Percentiles rank a stretch among this genome's conserved stretches.
These are phyloP conservation scores for Cardamine occulta DNA, from an alignment of 345 rosid genomes.

Conservation along the genomic window DNA sequence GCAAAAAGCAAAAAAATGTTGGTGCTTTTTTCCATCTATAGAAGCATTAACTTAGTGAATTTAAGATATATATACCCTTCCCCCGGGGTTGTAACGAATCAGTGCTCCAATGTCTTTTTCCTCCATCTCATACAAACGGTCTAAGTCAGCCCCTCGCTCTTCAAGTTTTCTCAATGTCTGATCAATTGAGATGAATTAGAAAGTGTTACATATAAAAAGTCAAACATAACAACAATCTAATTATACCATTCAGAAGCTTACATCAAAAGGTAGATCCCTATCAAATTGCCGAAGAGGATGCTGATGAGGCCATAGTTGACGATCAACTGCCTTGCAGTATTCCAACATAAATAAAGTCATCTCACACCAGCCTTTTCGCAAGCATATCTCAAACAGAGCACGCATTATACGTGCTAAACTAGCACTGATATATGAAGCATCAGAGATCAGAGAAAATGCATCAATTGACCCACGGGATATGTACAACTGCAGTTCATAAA, in stretches of 20 bases:
- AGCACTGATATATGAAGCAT: constrained; percentile 97
- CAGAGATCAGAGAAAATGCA: constrained; percentile 89
- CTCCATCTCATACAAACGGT: constrained; percentile 86
- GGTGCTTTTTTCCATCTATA: constrained; percentile 12
- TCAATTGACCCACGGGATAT: constrained; percentile 94
- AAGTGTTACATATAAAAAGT: constrained; percentile 19
- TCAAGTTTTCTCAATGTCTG: constrained; percentile 96
- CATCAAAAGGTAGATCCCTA: constrained; percentile 81
- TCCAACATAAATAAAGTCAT: constrained; percentile 92
- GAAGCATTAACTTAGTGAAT: constrained; percentile 23
- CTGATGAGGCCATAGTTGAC: constrained; percentile 93
- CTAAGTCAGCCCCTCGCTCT: constrained; percentile 85
- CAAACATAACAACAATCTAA: neutral
- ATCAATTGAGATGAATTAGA: constrained; percentile 37
- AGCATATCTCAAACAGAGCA: constrained; percentile 91
- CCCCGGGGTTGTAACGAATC: constrained; percentile 93
- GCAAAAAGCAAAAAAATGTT: constrained; percentile 35
- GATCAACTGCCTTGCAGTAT: constrained; percentile 98
- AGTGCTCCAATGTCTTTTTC: constrained; percentile 92
- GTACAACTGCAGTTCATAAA: constrained; percentile 69
- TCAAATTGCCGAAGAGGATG: constrained; percentile 96
- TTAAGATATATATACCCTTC: constrained; percentile 61
- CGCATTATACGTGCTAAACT: constrained; percentile 98
- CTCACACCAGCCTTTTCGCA: constrained; percentile 92
- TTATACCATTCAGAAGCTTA: constrained; percentile 46